Evolutionary conservation across 345 rosid genomes (phyloP).

Genomic region (Camelina sativa): DNA sequence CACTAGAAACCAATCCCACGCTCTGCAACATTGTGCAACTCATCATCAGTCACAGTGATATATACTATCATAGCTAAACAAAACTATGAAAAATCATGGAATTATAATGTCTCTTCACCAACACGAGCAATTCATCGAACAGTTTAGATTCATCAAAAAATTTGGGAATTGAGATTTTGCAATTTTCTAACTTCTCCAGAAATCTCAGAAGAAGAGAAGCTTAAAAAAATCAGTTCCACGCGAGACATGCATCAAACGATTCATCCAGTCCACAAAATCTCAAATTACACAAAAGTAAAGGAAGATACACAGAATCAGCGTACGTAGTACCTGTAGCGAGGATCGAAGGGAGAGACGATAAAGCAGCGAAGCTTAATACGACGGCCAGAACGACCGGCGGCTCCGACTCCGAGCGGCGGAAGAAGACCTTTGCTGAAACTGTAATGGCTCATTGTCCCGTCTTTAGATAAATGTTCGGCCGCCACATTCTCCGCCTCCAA

Average conservation of each 20-base stretch:
- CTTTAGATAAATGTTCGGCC: slow-evolving; percentile 40
- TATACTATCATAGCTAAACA: not conserved
- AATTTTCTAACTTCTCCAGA: not conserved
- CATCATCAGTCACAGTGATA: slow-evolving; percentile 11
- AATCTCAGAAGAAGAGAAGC: slow-evolving; percentile 10
- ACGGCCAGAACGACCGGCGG: slow-evolving; percentile 42
- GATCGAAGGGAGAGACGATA: slow-evolving; percentile 74
- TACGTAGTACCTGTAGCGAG: slow-evolving; percentile 58
- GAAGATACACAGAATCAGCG: not conserved
- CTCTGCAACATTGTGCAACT: slow-evolving; percentile 44
- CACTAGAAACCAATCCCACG: slow-evolving; percentile 74
- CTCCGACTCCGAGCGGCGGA: slow-evolving; percentile 85
- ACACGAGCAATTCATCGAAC: slow-evolving; percentile 36
- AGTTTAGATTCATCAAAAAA: slow-evolving; percentile 23
- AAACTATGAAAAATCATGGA: not conserved
- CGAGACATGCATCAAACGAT: slow-evolving; percentile 18
- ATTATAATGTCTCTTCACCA: not conserved
- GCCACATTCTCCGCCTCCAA: slow-evolving; percentile 23
- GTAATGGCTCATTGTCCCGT: slow-evolving; percentile 58
- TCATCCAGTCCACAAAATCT: not conserved
- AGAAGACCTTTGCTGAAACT: slow-evolving; percentile 66
- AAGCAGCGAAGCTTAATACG: slow-evolving; percentile 52
- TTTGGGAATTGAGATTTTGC: no score
- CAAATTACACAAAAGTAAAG: not conserved
- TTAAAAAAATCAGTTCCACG: not conserved